Base-by-base conservation (phyloP, 2,329 filamentous ascomycete genomes). In the Arthrobotrys entomopaga region DNA sequence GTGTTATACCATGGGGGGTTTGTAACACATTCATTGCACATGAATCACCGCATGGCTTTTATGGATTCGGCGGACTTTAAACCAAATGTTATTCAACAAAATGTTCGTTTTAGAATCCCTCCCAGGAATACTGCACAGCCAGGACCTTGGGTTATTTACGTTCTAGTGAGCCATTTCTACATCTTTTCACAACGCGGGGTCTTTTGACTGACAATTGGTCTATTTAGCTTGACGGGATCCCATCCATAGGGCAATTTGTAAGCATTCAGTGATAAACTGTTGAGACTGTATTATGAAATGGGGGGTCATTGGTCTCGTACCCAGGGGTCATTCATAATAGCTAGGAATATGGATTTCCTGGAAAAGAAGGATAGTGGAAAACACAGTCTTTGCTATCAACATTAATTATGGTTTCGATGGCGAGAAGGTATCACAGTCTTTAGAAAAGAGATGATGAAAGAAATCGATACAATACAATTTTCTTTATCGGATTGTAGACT, bases 121-220 rank as follows among this genome's bases (percentile, higher is more conserved):
- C 85, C 86, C 1, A 82, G 81, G 77, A 86, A 85, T 75, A 80
- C 88, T 43, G 85, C 85, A 16, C 87, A 87, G 57, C 85, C 87
- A 10, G 87, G 87, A 48, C 86, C 86, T 71, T 88, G 88, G 79
- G 85, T 88, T 43, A 79, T 89, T 19, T 89, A 87, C 78, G 83
- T 88, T 49, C 80, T 88, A 63, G 77, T 77, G 61, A 42, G 76
- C 70, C 15, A n/a, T 1, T 4, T 43, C 22, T 26, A 5, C 11
- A 40, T 6, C 19, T 26, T 26, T 29, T 43, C n/a, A n/a, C 11
- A 24, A 7, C 15, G 24, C 20, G 19, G 19, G 29, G 20, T n/a
- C 38, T 43, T 15, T 13, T n/a, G 24, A 26, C 46, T 19, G 48
- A 52, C 3, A 38, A n/a, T n/a, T 58, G 49, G 7, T 58, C 15